Base-by-base conservation (phyloP, 202 grass and related monocot genomes). In the Zoysia matrella region DNA sequence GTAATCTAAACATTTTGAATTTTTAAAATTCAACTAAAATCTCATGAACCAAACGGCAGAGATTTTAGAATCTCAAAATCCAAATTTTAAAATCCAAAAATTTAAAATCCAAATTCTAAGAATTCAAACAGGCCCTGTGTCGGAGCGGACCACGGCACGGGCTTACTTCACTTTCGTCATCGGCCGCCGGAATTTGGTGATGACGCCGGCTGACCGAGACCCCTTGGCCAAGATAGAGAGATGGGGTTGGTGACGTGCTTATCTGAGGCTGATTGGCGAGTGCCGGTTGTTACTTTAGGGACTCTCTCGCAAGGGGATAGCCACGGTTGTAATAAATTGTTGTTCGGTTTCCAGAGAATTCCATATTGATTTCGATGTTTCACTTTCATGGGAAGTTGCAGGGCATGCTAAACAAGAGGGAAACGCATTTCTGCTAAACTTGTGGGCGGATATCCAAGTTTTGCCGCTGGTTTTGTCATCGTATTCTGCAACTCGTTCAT, bases 281-380 rank as follows among this genome's bases (percentile, higher is more conserved):
- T 47, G 30, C 30, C 30, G 30, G 30, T 36, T 36, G 30, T 36
- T 36, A 36, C 30, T 36, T 36, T 36, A 36, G 9, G 11, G 42
- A 22, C 72, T 56, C 51, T 47, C 60, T 76, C 73, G 44, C 10
- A 49, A 76, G 16, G 73, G 73, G 73, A 11, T 42, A 74, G n/a
- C 1, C 4, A 44, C 11, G 4, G 5, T 0, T 2, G 7, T 15
- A 43, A 13, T 66, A 14, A 42, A 5, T 42, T 1, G 30, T 36
- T 36, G 30, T 36, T 65, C 36, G 2, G 10, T 11, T 65, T 63
- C 30, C 0, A 40, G 60, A 40, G 60, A 63, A 4, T 9, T 63
- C 30, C 8, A 4, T 11, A 40, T 63, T 63, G 60, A 63, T 63
- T 63, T 63, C 1, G 60, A 63, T 11, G 30, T 22, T 63, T 63